Conservation (phyloP, 2,329 filamentous ascomycete genomes). For the Epicoccum sorghinum region DNA sequence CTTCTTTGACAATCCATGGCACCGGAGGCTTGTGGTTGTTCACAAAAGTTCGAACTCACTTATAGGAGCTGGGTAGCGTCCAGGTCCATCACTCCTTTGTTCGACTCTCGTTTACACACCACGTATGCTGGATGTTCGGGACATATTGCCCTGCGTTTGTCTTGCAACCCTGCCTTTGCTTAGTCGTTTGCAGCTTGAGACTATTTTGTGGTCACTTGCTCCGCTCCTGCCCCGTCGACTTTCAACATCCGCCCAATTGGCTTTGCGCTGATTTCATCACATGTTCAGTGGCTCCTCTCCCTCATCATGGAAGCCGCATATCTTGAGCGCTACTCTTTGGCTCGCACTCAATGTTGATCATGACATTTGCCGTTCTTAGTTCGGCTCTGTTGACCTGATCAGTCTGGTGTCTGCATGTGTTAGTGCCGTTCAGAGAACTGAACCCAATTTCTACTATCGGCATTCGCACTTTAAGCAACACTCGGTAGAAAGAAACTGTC, state of each 20-base stretch:
- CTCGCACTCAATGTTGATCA: slow-evolving; percentile 12
- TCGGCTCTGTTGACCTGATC: slow-evolving; percentile 6
- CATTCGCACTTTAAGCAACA: not conserved
- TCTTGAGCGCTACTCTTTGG: slow-evolving; percentile 10
- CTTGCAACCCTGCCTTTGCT: not conserved
- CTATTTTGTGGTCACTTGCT: not conserved
- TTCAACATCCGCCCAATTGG: slow-evolving; percentile 3
- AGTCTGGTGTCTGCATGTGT: slow-evolving; percentile 5
- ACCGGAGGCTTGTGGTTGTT: slow-evolving; percentile 10
- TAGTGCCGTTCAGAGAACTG: not conserved
- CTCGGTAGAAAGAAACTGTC: slow-evolving; percentile 2
- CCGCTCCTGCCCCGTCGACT: not conserved
- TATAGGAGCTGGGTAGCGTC: slow-evolving; percentile 9
- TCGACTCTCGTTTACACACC: slow-evolving; percentile 14
- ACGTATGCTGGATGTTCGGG: slow-evolving; percentile 13
- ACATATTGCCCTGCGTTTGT: not conserved
- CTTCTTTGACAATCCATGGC: slow-evolving; percentile 10
- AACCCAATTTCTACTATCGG: not conserved
- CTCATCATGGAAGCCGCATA: slow-evolving; percentile 9
- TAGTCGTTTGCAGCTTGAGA: not conserved
- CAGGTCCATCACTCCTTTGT: slow-evolving; percentile 7
- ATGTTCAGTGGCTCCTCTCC: slow-evolving; percentile 13
- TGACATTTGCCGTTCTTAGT: not conserved
- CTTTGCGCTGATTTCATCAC: slow-evolving; percentile 1
- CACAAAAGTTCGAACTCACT: slow-evolving; percentile 14